A percentile compares a stretch with the other conserved stretches of the same genome.
phyloP scores from a whole-genome alignment of 2,329 filamentous ascomycete genomes.

The Fusarium praegraminearum region DNA sequence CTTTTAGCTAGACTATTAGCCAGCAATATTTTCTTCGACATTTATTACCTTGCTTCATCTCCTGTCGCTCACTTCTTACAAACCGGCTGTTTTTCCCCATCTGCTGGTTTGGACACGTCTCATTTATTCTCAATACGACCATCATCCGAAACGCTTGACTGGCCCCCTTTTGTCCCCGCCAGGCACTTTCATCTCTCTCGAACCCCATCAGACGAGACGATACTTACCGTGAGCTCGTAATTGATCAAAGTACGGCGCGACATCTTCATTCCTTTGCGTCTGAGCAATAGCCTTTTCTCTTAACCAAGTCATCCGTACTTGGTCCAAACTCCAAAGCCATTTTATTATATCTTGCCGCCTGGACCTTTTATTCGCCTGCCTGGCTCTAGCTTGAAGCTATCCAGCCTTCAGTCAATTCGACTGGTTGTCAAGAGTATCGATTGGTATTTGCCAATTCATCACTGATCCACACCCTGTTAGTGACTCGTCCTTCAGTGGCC shows the following conservation, averaged over 20 bases:
- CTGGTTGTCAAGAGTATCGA: not conserved
- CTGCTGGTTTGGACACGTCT: constrained; percentile 19
- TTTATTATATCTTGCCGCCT: not conserved
- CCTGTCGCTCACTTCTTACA: constrained; percentile 9
- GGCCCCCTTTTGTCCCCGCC: constrained; percentile 34
- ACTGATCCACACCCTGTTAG: constrained; percentile 10
- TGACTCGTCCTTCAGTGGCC: constrained; percentile 5
- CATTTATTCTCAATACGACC: constrained; percentile 23
- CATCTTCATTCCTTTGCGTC: constrained; percentile 4
- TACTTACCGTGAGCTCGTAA: constrained; percentile 7
- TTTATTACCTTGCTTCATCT: constrained; percentile 2
- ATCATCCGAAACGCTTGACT: constrained; percentile 21
- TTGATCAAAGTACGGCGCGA: constrained; percentile 20
- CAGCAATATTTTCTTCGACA: constrained; percentile 7
- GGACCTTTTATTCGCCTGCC: constrained; percentile 8
- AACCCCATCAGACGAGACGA: constrained; percentile 36
- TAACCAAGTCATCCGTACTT: not conserved
- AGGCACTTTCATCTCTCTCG: constrained; percentile 26
- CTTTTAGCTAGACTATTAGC: not conserved
- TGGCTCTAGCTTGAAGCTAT: constrained; percentile 13
- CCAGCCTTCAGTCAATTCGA: constrained; percentile 16
- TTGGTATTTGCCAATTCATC: constrained; percentile 11
- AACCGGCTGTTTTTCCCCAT: not conserved
- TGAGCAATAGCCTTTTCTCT: constrained; percentile 1
- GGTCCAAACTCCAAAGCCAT: not conserved